These are phyloP conservation scores for Kazachstania taianensis DNA, from an alignment of 805 yeast species.

Conservation along the genomic window DNA sequence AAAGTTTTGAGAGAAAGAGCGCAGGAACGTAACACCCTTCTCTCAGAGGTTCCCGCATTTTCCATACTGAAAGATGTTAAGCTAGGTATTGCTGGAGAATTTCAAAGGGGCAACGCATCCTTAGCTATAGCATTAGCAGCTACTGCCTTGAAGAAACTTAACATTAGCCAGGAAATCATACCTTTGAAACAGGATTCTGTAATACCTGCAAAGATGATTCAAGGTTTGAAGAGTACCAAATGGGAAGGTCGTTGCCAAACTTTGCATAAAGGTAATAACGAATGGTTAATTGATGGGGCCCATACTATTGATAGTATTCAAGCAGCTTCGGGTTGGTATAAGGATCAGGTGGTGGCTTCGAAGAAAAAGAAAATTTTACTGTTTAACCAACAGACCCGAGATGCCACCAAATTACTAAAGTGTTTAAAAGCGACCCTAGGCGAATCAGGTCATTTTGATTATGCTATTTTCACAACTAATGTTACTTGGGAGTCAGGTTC, in stretches of 20 bases:
- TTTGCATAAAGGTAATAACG: constrained; percentile 35
- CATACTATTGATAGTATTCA: constrained; percentile 83
- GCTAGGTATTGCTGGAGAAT: constrained; percentile 73
- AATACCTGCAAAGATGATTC: constrained; percentile 40
- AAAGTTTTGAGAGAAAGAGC: constrained; percentile 58
- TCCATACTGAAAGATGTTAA: constrained; percentile 30
- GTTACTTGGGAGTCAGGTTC: constrained; percentile 80
- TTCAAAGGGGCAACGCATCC: constrained; percentile 80
- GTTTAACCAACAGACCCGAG: constrained; percentile 93
- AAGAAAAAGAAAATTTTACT: constrained; percentile 41
- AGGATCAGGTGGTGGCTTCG: constrained; percentile 14
- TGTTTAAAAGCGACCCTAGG: neutral
- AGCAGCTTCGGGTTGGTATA: constrained; percentile 80
- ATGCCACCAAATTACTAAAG: constrained; percentile 54
- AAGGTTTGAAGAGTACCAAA: constrained; percentile 54
- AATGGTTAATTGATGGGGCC: constrained; percentile 94
- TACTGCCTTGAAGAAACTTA: constrained; percentile 45
- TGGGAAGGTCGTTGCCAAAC: constrained; percentile 98
- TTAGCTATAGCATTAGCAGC: constrained; percentile 66
- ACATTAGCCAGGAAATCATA: constrained; percentile 28
- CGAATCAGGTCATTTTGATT: constrained; percentile 44
- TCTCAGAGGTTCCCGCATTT: constrained; percentile 43
- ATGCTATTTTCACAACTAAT: constrained; percentile 80
- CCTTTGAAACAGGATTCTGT: constrained; percentile 7
- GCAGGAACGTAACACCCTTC: constrained; percentile 42